Evolutionary conservation across 306 rosid genomes (phyloP).

Genomic region (Cucurbita maxima): DNA sequence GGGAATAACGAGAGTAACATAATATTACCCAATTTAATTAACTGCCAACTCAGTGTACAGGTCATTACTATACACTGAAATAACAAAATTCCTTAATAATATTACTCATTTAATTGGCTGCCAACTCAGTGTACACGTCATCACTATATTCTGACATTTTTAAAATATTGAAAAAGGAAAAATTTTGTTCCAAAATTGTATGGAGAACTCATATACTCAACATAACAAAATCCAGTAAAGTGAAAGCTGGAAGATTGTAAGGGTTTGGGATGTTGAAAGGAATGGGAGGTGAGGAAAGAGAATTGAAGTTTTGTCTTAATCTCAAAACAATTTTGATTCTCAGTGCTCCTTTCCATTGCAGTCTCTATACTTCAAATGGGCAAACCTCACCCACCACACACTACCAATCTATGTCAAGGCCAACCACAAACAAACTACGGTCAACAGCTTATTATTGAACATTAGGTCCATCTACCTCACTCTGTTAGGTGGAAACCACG

Average conservation of each 20-base stretch:
- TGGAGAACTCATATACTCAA: no score
- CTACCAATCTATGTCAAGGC: background rate
- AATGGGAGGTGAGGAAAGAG: background rate
- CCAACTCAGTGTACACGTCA: no score
- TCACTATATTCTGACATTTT: background rate
- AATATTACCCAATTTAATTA: slow-evolving; percentile 1
- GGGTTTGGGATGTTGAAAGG: background rate
- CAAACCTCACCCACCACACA: background rate
- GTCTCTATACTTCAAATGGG: background rate
- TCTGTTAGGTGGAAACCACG: no score
- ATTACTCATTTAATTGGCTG: no score
- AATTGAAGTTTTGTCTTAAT: background rate
- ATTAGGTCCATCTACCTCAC: no score
- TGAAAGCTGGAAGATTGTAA: background rate
- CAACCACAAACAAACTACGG: background rate
- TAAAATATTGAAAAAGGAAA: background rate
- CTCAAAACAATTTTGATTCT: background rate
- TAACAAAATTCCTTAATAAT: no score
- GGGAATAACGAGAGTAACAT: background rate
- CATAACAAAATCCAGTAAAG: no score
- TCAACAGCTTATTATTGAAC: no score
- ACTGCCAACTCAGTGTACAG: background rate
- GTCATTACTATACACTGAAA: background rate
- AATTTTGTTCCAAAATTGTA: no score
- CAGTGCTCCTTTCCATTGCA: background rate